Base-by-base conservation (phyloP, 2,329 filamentous ascomycete species). In the Cladosporium sp. region DNA sequence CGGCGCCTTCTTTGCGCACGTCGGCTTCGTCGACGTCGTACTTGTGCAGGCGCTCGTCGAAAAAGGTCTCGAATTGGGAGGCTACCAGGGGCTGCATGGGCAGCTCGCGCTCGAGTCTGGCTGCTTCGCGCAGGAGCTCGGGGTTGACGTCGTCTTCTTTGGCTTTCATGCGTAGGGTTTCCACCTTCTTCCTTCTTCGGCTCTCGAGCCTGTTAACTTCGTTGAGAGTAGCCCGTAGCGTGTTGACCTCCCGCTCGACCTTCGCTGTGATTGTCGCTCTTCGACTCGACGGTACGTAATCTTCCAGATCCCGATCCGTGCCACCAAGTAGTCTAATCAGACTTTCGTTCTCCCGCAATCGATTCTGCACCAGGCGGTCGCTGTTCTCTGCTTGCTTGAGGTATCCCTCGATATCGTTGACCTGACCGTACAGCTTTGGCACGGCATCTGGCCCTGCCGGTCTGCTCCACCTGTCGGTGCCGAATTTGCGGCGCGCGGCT, bases 41-140 rank as follows among this genome's bases (percentile, higher is more conserved):
- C 43, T 85, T 77, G 43, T 86, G 82, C 2, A 98, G 79, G 1
- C 90, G 83, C 59, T 84, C 79, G 62, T 95, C 89, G 59, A 97
- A 96, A 43, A 97, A 86, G 49, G 84, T 81, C 63, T 98, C 93
- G 64, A 98, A 97, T 63, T 96, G 90, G 2, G 87, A 87, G 0
- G 92, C 85, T 46, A 89, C 86, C 48, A 98, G 86, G 9, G 84
- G 81, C 35, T 91, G 90, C 71, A 87, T 87, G 0, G 90, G 88
- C 57, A 89, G 92, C 54, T 87, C 85, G 43, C 91, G 83, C 72
- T 97, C 93, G 10, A 97, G 76, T 8, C 90, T 83, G 34, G 86
- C 85, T 2, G 91, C 85, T 75, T 97, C 91, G 45, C 81, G 80
- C 18, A 95, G 76, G 3, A 98, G 85, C 46, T 90, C 88, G 0